Percentiles rank a stretch among this genome's conserved stretches.
phyloP scores from a whole-genome alignment of 768 basidiomycete species.

The Tulasnella sp. region DNA sequence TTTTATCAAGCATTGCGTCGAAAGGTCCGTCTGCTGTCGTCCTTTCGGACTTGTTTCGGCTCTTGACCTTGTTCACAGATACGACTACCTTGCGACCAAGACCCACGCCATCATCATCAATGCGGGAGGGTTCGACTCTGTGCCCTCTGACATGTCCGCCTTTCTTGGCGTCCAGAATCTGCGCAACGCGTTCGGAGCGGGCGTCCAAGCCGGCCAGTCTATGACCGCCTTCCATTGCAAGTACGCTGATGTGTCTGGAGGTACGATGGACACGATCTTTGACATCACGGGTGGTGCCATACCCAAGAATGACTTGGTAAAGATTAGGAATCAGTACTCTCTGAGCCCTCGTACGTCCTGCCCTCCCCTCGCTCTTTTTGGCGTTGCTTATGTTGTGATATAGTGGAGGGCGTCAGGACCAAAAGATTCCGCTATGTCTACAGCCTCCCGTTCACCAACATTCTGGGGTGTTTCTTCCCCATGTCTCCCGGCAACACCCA shows the following conservation, averaged over 20 bases:
- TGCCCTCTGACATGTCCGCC: conserved; percentile 59
- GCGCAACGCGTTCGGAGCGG: conserved; percentile 30
- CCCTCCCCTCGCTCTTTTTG: neutral
- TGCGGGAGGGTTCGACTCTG: conserved; percentile 62
- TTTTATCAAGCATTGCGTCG: conserved; percentile 54
- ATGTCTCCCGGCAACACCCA: conserved; percentile 37
- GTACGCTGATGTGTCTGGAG: conserved; percentile 46
- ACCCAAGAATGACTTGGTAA: conserved; percentile 25
- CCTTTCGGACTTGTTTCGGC: neutral
- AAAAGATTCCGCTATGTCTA: conserved; percentile 26
- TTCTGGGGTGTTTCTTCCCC: conserved; percentile 33
- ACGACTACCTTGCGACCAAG: conserved; percentile 57
- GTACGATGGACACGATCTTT: conserved; percentile 37
- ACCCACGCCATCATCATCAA: conserved; percentile 67
- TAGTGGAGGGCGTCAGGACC: conserved; percentile 20
- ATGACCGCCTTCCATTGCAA: conserved; percentile 38
- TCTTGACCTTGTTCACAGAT: conserved; percentile 31
- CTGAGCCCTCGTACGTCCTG: conserved; percentile 35
- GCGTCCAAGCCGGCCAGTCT: conserved; percentile 37
- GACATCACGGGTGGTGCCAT: conserved; percentile 25
- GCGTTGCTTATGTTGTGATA: neutral
- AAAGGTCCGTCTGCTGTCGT: conserved; percentile 32
- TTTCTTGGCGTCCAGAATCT: conserved; percentile 61
- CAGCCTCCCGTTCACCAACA: conserved; percentile 27
- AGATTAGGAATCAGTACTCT: conserved; percentile 28